Base-by-base conservation (phyloP, 2,329 filamentous ascomycete species). In the Fusarium avenaceum region DNA sequence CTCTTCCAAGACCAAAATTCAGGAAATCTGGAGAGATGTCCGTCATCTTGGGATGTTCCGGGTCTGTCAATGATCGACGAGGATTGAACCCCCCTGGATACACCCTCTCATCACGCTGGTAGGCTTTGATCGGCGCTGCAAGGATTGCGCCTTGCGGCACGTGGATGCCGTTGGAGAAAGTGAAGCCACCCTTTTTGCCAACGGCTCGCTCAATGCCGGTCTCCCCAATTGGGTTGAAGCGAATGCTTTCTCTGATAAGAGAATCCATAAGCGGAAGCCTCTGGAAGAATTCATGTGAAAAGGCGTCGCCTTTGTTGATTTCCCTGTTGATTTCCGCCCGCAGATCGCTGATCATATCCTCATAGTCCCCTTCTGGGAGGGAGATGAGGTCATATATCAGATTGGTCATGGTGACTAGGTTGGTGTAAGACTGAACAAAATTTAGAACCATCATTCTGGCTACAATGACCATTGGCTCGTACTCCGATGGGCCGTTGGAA, bases 71-170 rank as follows among this genome's bases (percentile, higher is more conserved):
- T 5, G 62, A 65, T 42, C 62, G 62, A 14, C 62, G 58, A 3
- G 62, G 62, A 30, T 63, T 54, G 55, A 65, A 65, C 5, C 62
- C 62, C 2, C 62, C 62, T 6, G 63, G 63, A n/a, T 65, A 63
- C 6, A 11, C 20, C n/a, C 30, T 42, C 44, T 65, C 63, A 15
- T 65, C 63, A 6, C 63, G 26, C 49, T 66, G 60, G 43, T 66
- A 66, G 24, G 60, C 63, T n/a, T 66, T 66, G 50, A 66, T 66
- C 6, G 63, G 63, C 11, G 63, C 63, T n/a, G 60, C 63, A 11
- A 66, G 50, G 14, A 66, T 58, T 22, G 60, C 63, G 24, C 63
- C 60, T 35, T 66, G 49, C n/a, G 63, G 63, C 28, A 66, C 63
- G 26, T 66, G 63, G 17, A 56, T 40, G 15, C 63, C 63, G 60